Evolutionary conservation across 2,329 filamentous ascomycete species (phyloP).

Genomic region (Thermothelomyces thermophilus): DNA sequence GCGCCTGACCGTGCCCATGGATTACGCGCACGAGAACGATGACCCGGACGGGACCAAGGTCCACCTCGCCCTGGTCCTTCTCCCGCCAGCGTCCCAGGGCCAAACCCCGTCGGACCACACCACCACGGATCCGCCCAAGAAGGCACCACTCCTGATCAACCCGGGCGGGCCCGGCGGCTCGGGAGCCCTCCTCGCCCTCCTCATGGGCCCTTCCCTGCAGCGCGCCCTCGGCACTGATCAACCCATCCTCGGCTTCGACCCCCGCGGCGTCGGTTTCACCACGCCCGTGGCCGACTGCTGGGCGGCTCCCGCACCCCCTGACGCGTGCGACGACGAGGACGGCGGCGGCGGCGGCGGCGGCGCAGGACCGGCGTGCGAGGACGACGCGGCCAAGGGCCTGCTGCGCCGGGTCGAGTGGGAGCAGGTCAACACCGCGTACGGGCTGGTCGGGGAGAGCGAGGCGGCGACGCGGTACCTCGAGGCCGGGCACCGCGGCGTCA

Average conservation of each 20-base stretch:
- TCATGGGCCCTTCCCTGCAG: slow-evolving; percentile 29
- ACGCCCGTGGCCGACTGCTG: slow-evolving; percentile 36
- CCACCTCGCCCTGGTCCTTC: slow-evolving; percentile 34
- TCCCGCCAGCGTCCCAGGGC: slow-evolving; percentile 24
- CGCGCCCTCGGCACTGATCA: slow-evolving; percentile 33
- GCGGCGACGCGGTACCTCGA: slow-evolving; percentile 28
- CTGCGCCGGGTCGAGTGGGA: slow-evolving; percentile 32
- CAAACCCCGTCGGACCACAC: slow-evolving; percentile 22
- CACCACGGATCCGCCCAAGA: slow-evolving; percentile 27
- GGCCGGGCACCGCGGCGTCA: slow-evolving; percentile 28
- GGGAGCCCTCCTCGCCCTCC: slow-evolving; percentile 30
- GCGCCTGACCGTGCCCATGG: slow-evolving; percentile 41
- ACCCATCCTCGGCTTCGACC: slow-evolving; percentile 44
- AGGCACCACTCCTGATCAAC: slow-evolving; percentile 39
- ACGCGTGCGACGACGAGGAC: slow-evolving; percentile 3
- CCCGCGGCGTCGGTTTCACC: slow-evolving; percentile 37
- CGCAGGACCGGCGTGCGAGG: too few relatives aligned
- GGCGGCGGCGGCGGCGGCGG: too few relatives aligned
- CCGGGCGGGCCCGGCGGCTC: slow-evolving; percentile 42
- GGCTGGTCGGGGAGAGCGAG: slow-evolving; percentile 32
- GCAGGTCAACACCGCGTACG: slow-evolving; percentile 27
- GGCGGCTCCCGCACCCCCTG: slow-evolving; percentile 19
- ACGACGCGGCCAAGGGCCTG: slow-evolving; percentile 26
- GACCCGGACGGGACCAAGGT: slow-evolving; percentile 29
- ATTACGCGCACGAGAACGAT: slow-evolving; percentile 34